A percentile compares a stretch with the other conserved stretches of the same genome.
These are phyloP conservation scores for Aschersonia sp. DNA, from an alignment of 2,329 filamentous ascomycete genomes.

Conservation along the genomic window DNA sequence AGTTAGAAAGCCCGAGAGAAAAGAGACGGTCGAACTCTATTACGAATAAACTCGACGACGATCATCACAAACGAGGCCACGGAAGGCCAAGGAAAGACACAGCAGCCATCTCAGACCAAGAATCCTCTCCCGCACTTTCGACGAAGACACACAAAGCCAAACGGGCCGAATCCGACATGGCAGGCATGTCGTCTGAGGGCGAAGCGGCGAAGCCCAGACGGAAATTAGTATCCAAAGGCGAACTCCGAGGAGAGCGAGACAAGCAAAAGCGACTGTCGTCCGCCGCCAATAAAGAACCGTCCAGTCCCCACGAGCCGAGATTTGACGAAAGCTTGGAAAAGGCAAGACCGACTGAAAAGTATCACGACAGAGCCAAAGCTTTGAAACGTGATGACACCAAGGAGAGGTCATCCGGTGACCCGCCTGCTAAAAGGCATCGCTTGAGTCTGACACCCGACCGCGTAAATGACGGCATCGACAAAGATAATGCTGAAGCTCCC, in stretches of 20 bases:
- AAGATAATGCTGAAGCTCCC: conserved; percentile 35
- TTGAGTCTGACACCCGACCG: conserved; percentile 43
- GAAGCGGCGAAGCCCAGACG: conserved; percentile 44
- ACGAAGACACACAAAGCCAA: conserved; percentile 36
- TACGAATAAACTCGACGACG: conserved; percentile 29
- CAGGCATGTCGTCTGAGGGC: conserved; percentile 38
- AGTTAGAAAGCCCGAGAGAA: conserved; percentile 30
- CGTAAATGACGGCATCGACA: conserved; percentile 31
- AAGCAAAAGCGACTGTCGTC: conserved; percentile 34
- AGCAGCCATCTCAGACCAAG: conserved; percentile 35
- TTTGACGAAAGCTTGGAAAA: conserved; percentile 35
- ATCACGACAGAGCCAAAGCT: conserved; percentile 44
- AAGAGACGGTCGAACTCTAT: conserved; percentile 31
- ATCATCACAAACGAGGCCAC: conserved; percentile 33
- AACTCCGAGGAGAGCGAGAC: conserved; percentile 43
- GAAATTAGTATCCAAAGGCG: conserved; percentile 49
- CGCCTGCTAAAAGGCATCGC: conserved; percentile 41
- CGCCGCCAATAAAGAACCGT: conserved; percentile 27
- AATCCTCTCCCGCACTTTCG: conserved; percentile 31
- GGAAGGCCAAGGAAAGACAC: conserved; percentile 41
- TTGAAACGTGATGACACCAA: conserved; percentile 46
- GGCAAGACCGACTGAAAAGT: conserved; percentile 33
- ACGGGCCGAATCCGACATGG: conserved; percentile 37
- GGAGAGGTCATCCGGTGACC: conserved; percentile 37
- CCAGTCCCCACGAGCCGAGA: conserved; percentile 35